phyloP scores from a whole-genome alignment of 2,329 filamentous ascomycete genomes.

The Fusarium zealandicum region DNA sequence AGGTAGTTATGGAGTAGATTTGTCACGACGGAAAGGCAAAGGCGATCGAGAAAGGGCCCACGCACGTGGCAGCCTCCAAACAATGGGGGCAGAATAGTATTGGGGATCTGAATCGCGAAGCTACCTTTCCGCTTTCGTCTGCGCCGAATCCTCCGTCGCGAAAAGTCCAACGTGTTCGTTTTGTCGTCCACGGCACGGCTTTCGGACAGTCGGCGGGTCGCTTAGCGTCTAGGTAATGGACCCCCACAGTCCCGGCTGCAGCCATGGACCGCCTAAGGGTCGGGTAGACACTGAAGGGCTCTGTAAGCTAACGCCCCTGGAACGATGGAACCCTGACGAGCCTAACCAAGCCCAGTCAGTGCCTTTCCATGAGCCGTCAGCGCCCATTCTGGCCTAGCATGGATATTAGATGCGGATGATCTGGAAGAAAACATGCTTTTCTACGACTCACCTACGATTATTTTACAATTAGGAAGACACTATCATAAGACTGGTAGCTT shows the following conservation, averaged over 20 bases:
- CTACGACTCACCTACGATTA: too few species aligned
- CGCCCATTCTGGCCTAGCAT: slow-evolving; percentile 13
- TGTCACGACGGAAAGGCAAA: slow-evolving; percentile 40
- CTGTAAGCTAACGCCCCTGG: slow-evolving; percentile 16
- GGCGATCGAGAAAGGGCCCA: slow-evolving; percentile 39
- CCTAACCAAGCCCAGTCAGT: slow-evolving; percentile 1
- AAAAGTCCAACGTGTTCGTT: slow-evolving; percentile 46
- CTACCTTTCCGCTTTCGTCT: slow-evolving; percentile 13
- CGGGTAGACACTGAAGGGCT: slow-evolving; percentile 2
- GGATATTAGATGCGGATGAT: too few species aligned
- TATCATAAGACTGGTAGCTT: too few species aligned
- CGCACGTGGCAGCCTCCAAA: slow-evolving; percentile 45
- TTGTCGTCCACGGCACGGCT: slow-evolving; percentile 9
- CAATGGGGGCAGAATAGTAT: slow-evolving; percentile 10
- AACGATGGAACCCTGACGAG: not conserved
- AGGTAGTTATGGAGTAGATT: slow-evolving; percentile 32
- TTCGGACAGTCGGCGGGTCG: slow-evolving; percentile 31
- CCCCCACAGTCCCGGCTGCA: slow-evolving; percentile 27
- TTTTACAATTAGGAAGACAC: too few species aligned
- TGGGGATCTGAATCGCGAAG: slow-evolving; percentile 16
- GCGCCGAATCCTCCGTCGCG: slow-evolving; percentile 8
- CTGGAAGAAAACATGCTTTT: too few species aligned
- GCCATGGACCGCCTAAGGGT: not conserved
- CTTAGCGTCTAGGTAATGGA: slow-evolving; percentile 24
- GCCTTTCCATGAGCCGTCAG: slow-evolving; percentile 1